Evolutionary conservation across 352 stramenopile genomes (phyloP).

Genomic region (Globisporangium orthogonon): DNA sequence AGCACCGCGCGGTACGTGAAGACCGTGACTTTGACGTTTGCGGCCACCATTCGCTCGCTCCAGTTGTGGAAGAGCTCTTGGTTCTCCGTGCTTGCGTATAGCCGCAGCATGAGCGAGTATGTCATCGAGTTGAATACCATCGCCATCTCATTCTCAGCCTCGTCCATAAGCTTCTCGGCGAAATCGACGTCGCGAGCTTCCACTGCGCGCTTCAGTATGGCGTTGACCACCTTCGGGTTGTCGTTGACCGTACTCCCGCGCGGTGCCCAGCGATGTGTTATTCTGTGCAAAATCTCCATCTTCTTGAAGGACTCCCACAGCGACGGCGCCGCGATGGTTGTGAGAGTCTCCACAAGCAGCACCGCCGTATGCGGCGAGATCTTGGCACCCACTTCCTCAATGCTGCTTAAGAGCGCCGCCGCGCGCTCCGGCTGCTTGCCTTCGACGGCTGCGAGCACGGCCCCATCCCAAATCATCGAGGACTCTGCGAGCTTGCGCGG

Average conservation of each 20-base stretch:
- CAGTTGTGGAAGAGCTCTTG: constrained; percentile 39
- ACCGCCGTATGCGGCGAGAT: constrained; percentile 48
- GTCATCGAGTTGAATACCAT: constrained; percentile 64
- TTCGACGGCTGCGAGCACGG: constrained; percentile 37
- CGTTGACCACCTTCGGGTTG: constrained; percentile 47
- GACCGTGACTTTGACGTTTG: constrained; percentile 31
- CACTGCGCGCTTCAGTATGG: constrained; percentile 47
- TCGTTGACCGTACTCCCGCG: constrained; percentile 10
- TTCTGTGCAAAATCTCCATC: constrained; percentile 41
- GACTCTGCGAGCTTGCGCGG: constrained; percentile 23
- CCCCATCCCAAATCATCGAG: constrained; percentile 62
- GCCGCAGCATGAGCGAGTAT: constrained; percentile 60
- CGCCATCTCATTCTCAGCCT: constrained; percentile 27
- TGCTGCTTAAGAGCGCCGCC: constrained; percentile 33
- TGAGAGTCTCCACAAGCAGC: constrained; percentile 35
- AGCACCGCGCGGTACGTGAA: constrained; percentile 55
- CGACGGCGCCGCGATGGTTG: constrained; percentile 29
- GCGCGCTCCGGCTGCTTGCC: constrained; percentile 43
- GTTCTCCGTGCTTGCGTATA: constrained; percentile 45
- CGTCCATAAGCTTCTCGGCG: constrained; percentile 44
- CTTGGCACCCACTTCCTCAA: constrained; percentile 26
- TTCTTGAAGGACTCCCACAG: constrained; percentile 50
- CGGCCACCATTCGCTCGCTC: constrained; percentile 37
- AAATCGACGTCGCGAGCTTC: constrained; percentile 39
- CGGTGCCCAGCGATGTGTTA: constrained; percentile 13